These are phyloP conservation scores for Fraxinus sp. DNA, from an alignment of 305 asterid species.

Conservation along the genomic window DNA sequence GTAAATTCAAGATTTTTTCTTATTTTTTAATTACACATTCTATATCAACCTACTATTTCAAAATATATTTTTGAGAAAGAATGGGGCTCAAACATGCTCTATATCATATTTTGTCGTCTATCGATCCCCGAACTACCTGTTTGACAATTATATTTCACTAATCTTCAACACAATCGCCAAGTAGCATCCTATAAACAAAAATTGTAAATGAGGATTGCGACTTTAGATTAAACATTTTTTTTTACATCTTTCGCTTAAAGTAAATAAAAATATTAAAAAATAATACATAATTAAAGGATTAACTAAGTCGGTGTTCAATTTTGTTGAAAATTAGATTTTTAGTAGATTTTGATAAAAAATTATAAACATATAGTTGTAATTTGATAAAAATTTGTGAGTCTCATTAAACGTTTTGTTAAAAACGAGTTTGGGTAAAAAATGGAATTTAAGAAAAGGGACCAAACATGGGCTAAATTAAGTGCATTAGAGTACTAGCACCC, in stretches of 20 bases:
- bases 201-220: not conserved
- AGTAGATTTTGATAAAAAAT: no score
- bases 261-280: no score
- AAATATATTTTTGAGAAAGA: no score
- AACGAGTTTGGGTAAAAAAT: no score
- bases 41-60: not conserved
- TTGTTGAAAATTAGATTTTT: no score
- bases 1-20: no score
- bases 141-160: not conserved
- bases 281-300: no score
- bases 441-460: not conserved
- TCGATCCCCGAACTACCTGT: not conserved
- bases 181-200: not conserved
- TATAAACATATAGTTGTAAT: no score
- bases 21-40: no score
- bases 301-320: not conserved
- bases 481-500: not conserved
- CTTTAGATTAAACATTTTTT: not conserved
- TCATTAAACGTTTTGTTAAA: no score
- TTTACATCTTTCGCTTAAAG: not conserved
- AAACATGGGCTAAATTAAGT: not conserved
- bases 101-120: not conserved
- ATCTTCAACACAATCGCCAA: not conserved
- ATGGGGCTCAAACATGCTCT: no score
- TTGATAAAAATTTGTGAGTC: not conserved